These are phyloP conservation scores for Pontederia crassipes DNA, from an alignment of 176 grass and related monocot genomes.

Conservation along the genomic window DNA sequence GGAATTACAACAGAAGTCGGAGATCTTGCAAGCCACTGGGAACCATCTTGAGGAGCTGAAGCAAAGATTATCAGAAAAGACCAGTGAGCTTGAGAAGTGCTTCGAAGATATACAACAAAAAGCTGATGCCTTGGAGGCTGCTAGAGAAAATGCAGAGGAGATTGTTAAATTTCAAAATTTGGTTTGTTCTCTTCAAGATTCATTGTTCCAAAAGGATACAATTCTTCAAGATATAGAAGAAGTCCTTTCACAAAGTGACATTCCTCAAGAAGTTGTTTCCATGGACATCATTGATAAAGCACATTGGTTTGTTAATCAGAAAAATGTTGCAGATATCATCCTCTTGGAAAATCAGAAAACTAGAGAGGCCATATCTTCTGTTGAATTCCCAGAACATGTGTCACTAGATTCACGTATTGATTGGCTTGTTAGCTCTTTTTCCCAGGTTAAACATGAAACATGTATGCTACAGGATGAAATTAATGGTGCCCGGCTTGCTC, in stretches of 20 bases:
- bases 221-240: slow-evolving; percentile 58
- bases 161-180: slow-evolving; percentile 38
- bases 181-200: slow-evolving; percentile 50
- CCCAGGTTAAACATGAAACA: slow-evolving; percentile 44
- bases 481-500: slow-evolving; percentile 24
- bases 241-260: slow-evolving; percentile 37
- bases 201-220: slow-evolving; percentile 53
- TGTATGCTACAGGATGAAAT: slow-evolving; percentile 40
- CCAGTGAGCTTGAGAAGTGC: slow-evolving; percentile 59
- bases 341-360: slow-evolving; percentile 55
- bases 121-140: slow-evolving; percentile 46
- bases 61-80: slow-evolving; percentile 40
- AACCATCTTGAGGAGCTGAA: slow-evolving; percentile 43
- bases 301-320: slow-evolving; percentile 79
- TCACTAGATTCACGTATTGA: slow-evolving; percentile 70
- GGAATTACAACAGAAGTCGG: slow-evolving; percentile 59
- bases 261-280: slow-evolving; percentile 50
- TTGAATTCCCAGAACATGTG: slow-evolving; percentile 56
- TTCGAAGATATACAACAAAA: slow-evolving; percentile 61
- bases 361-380: slow-evolving; percentile 49
- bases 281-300: slow-evolving; percentile 53
- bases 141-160: slow-evolving; percentile 45
- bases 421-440: slow-evolving; percentile 55
- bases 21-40: slow-evolving; percentile 52
- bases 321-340: slow-evolving; percentile 47